Evolutionary conservation across 108 stramenopile species (phyloP).

Genomic region (Nitzschia sp.): DNA sequence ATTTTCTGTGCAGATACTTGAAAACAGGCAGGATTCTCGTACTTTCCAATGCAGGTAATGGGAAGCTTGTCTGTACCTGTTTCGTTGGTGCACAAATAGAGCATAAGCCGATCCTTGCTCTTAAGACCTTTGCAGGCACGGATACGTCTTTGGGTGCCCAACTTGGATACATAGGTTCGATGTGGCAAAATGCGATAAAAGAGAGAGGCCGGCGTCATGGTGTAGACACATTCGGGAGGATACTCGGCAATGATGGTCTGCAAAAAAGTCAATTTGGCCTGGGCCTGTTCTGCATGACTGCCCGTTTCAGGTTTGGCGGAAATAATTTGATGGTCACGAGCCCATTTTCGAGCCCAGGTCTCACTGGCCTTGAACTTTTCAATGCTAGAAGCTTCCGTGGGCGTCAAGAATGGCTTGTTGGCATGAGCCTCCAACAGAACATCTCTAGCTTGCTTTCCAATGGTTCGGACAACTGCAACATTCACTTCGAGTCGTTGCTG

Average conservation of each 20-base stretch:
- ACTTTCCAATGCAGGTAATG: constrained; percentile 26
- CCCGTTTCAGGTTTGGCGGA: constrained; percentile 6
- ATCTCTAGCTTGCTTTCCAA: constrained; percentile 28
- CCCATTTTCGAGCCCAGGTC: constrained; percentile 36
- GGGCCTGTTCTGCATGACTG: constrained; percentile 1
- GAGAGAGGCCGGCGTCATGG: constrained; percentile 16
- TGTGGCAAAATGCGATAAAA: constrained; percentile 33
- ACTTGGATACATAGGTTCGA: constrained; percentile 21
- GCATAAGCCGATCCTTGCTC: constrained; percentile 28
- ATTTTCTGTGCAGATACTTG: constrained; percentile 16
- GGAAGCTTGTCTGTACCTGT: constrained; percentile 26
- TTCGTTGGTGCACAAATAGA: constrained; percentile 30
- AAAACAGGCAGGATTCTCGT: constrained; percentile 29
- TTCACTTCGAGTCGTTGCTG: constrained; percentile 24
- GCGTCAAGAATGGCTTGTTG: constrained; percentile 5
- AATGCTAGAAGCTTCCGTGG: constrained; percentile 5
- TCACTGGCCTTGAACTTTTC: constrained; percentile 35
- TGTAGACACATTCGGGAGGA: constrained; percentile 15
- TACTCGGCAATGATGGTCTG: constrained; percentile 21
- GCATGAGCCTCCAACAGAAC: constrained; percentile 12
- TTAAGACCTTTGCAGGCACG: constrained; percentile 36
- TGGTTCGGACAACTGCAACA: constrained; percentile 26
- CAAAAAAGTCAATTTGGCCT: constrained; percentile 8
- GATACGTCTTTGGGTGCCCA: constrained; percentile 1
- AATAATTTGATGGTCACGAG: constrained; percentile 26